Evolutionary conservation across 2,329 filamentous ascomycete species (phyloP).

Genomic region (Fusarium xyrophilum): DNA sequence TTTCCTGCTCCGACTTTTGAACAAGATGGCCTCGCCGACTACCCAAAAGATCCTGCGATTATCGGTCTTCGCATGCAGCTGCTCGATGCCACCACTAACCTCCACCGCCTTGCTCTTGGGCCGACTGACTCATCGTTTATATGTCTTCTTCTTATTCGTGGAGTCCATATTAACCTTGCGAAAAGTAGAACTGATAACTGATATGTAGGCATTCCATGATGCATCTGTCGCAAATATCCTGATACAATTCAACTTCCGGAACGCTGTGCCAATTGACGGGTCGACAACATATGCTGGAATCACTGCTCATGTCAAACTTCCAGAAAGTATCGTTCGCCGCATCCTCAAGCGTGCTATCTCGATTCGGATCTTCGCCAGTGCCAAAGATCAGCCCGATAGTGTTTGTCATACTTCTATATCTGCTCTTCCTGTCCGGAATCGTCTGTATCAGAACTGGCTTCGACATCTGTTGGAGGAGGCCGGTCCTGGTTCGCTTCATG

Average conservation of each 20-base stretch:
- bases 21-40: slow-evolving; percentile 6
- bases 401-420: slow-evolving; percentile 49
- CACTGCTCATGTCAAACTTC: slow-evolving; percentile 46
- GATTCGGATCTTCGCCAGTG: slow-evolving; percentile 46
- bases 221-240: slow-evolving; percentile 20
- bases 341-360: slow-evolving; percentile 48
- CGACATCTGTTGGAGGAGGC: slow-evolving; percentile 46
- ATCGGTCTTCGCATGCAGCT: slow-evolving; percentile 18
- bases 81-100: slow-evolving; percentile 12
- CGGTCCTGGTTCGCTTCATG: slow-evolving; percentile 42
- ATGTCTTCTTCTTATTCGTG: slow-evolving; percentile 3
- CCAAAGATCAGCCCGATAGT: not conserved
- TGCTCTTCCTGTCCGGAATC: slow-evolving; percentile 42
- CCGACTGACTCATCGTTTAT: slow-evolving; percentile 16
- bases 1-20: slow-evolving; percentile 6
- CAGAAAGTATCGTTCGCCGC: slow-evolving; percentile 47
- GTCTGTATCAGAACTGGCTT: slow-evolving; percentile 38
- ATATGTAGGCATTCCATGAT: slow-evolving; percentile 10
- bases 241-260: slow-evolving; percentile 37
- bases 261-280: slow-evolving; percentile 35
- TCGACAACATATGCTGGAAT: slow-evolving; percentile 30
- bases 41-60: slow-evolving; percentile 19
- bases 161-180: not conserved
- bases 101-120: slow-evolving; percentile 18
- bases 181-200: not conserved